phyloP scores from a whole-genome alignment of 2,329 filamentous ascomycete species.

The Ophiocordyceps polyrhachis-furcata region DNA sequence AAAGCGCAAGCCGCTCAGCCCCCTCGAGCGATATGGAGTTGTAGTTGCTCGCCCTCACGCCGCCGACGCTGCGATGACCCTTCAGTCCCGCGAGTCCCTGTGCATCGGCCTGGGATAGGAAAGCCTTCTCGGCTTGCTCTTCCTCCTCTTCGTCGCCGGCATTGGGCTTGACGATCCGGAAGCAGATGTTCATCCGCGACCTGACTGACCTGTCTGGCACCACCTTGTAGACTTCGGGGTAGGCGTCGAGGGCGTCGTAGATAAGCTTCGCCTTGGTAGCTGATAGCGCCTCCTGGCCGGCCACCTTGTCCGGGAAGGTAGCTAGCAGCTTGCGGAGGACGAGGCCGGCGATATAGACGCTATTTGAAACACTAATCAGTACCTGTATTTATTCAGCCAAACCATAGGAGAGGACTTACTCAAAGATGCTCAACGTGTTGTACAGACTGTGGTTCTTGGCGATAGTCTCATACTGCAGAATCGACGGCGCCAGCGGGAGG shows the following conservation, averaged over 20 bases:
- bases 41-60: constrained; percentile 76
- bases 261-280: constrained; percentile 58
- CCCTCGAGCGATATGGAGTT: constrained; percentile 58
- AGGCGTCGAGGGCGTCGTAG: constrained; percentile 58
- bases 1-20: constrained; percentile 47
- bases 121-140: constrained; percentile 57
- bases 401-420: constrained; percentile 23
- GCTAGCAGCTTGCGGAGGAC: constrained; percentile 61
- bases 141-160: constrained; percentile 56
- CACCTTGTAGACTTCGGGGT: constrained; percentile 54
- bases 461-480: constrained; percentile 68
- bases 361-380: constrained; percentile 7
- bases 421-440: constrained; percentile 90
- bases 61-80: constrained; percentile 73
- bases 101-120: constrained; percentile 53
- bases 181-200: constrained; percentile 92
- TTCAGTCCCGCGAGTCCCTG: constrained; percentile 62
- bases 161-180: constrained; percentile 45
- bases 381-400: not conserved
- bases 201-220: constrained; percentile 59
- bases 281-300: constrained; percentile 57
- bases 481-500: constrained; percentile 59
- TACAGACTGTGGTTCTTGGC: constrained; percentile 91
- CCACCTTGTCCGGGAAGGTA: constrained; percentile 48
- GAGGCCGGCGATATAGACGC: constrained; percentile 78